Conservation (phyloP, 768 basidiomycete species). For the Kwoniella botswanensis region DNA sequence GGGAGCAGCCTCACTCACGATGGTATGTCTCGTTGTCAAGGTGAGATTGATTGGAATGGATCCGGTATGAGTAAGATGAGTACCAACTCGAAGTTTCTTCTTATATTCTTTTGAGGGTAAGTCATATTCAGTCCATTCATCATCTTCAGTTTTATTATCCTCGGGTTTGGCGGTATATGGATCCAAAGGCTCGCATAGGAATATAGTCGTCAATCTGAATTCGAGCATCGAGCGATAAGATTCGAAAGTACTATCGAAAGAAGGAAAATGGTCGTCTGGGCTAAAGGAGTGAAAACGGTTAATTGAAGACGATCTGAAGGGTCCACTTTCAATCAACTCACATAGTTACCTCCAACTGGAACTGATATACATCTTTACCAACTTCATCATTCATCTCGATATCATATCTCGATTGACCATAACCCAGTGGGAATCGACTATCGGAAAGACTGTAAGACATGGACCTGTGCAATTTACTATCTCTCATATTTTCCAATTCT, state of each 20-base stretch:
- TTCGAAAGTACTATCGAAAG: slow-evolving; percentile 26
- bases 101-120: background rate
- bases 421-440: slow-evolving; percentile 5
- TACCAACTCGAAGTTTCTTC: background rate
- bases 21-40: background rate
- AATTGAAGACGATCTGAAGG: background rate
- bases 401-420: slow-evolving; percentile 16
- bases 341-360: slow-evolving; percentile 16
- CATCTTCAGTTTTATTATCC: background rate
- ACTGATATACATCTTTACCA: slow-evolving; percentile 11
- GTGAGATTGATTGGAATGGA: slow-evolving; percentile 1
- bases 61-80: slow-evolving; percentile 1
- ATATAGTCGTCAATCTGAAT: slow-evolving; percentile 23
- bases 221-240: slow-evolving; percentile 5
- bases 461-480: background rate
- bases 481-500: slow-evolving; percentile 7
- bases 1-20: background rate
- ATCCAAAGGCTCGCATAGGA: slow-evolving; percentile 19
- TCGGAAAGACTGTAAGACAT: slow-evolving; percentile 2
- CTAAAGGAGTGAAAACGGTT: background rate
- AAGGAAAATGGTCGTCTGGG: slow-evolving; percentile 14
- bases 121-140: slow-evolving; percentile 25
- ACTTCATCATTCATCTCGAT: slow-evolving; percentile 9
- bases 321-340: slow-evolving; percentile 3
- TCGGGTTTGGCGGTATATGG: background rate